phyloP scores from a whole-genome alignment of 805 yeast genomes.

The Yarrowia deformans region DNA sequence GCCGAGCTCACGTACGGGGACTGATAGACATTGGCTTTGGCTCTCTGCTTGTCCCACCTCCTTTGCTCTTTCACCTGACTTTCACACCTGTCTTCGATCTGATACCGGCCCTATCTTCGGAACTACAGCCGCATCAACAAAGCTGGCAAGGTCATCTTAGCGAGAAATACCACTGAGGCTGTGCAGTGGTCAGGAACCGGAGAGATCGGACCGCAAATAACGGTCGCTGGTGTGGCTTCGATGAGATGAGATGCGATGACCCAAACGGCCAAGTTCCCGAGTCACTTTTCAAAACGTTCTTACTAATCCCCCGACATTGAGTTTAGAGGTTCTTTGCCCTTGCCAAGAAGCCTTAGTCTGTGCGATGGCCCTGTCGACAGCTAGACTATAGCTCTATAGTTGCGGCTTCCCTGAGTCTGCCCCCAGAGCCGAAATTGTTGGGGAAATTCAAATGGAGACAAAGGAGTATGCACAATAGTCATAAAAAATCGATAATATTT shows the following conservation, averaged over 20 bases:
- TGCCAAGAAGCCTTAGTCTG: too few relatives aligned
- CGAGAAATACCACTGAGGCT: background rate
- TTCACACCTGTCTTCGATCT: background rate
- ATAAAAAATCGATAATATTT: background rate
- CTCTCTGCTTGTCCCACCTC: background rate
- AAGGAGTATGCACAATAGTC: background rate
- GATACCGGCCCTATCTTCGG: background rate
- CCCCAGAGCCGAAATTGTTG: background rate
- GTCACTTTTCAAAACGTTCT: background rate
- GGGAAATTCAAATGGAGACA: background rate
- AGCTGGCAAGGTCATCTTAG: background rate
- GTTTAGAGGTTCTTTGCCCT: too few relatives aligned
- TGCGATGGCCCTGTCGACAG: too few relatives aligned
- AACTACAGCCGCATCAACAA: background rate
- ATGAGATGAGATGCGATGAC: background rate
- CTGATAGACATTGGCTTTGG: background rate
- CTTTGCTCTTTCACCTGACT: background rate
- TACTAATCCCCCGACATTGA: too few relatives aligned
- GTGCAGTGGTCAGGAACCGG: background rate
- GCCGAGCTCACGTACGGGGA: background rate
- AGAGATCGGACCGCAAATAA: too few relatives aligned
- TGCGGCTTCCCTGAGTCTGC: too few relatives aligned
- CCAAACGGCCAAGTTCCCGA: background rate
- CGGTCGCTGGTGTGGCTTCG: background rate
- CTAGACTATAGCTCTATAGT: too few relatives aligned